Base-by-base conservation (phyloP, 305 asterid species). In the Euphrasia arctica region DNA sequence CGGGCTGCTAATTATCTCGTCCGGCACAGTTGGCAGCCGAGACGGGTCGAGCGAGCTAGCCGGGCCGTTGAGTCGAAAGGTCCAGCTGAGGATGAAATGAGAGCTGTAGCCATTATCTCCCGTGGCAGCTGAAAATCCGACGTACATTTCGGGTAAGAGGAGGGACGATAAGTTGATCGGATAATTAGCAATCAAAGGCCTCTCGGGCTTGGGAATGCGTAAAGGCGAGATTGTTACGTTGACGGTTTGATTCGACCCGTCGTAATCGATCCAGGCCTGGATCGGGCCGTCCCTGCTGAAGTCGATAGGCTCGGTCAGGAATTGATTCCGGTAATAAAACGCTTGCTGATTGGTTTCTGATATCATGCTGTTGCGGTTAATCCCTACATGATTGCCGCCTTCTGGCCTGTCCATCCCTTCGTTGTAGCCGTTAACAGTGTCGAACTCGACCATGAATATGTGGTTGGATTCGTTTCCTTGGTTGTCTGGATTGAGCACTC, bases 71-170 rank as follows among this genome's bases (percentile, higher is more conserved):
- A 84, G 76, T 6, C 79, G 57, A 60, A 89, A 85, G 60, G 93
- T 89, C 93, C 96, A 89, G 43, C 95, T 95, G n/a, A 87, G 84
- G 67, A 86, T 77, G 75, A 79, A 89, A 74, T 89, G 96, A 52
- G 82, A 70, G 79, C 96, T 89, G 3, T 80, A 56, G 49, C 9
- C 9, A 0, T 67, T 60, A 11, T 63, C 0, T 9, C 95, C 96
- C 0, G 93, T 89, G 41, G 96, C 82, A 7, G 93, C 89, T 0
- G 95, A 87, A 69, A 89, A 89, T 14, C 96, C 91, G 6, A 64
- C 86, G 70, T 81, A 87, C 89, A 73, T 77, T 10, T 11, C 29
- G 9, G 75, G 66, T 31, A 60, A 14, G 58, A 83, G 18, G 43
- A 78, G 71, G 0, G 3, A 0, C 0, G 86, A 71, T 64, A 81